Base-by-base conservation (phyloP, 345 rosid genomes). In the Cardiospermum halicacabum region DNA sequence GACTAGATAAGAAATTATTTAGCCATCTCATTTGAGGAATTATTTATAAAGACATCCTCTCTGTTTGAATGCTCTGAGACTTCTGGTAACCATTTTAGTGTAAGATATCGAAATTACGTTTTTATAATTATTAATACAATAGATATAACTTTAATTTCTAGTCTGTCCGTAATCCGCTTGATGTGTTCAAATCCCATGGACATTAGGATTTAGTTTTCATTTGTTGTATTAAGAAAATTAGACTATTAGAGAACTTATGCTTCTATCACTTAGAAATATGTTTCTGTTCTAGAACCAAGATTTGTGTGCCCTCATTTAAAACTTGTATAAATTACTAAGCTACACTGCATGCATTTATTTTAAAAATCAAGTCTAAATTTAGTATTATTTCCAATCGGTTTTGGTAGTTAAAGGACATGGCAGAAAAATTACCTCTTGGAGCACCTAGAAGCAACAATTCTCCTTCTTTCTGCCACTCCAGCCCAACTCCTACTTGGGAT, bases 341-440 rank as follows among this genome's bases (percentile, higher is more conserved):
- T 34, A 32, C 26, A 55, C 55, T 50, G 56, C 27, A 43, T 47
- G 24, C 32, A 28, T 58, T 37, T 25, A 31, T 19, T 3, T 18
- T 9, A 47, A 19, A 47, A n/a, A 6, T 62, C 47, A 27, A 31
- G 42, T 48, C 49, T 51, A 28, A 64, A 58, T 11, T 27, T 66
- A n/a, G n/a, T n/a, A 19, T 16, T 55, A 13, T 24, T 24, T 22
- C 26, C 57, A 26, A 18, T 61, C 65, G 37, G 13, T 43, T 66
- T 8, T 72, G 66, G 39, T 48, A 88, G 91, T 78, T 88, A 79
- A 85, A 88, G 73, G 94, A 88, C 45, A 73, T 88, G 85, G 94
- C 94, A 18, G 94, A 85, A 77, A 85, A 82, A 69, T 72, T 84
- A 51, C 85, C 88, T 9, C 67, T 77, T 34, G 88, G 85, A 73